Evolutionary conservation across 805 yeast species (phyloP).

Genomic region (Lachancea fermentati): DNA sequence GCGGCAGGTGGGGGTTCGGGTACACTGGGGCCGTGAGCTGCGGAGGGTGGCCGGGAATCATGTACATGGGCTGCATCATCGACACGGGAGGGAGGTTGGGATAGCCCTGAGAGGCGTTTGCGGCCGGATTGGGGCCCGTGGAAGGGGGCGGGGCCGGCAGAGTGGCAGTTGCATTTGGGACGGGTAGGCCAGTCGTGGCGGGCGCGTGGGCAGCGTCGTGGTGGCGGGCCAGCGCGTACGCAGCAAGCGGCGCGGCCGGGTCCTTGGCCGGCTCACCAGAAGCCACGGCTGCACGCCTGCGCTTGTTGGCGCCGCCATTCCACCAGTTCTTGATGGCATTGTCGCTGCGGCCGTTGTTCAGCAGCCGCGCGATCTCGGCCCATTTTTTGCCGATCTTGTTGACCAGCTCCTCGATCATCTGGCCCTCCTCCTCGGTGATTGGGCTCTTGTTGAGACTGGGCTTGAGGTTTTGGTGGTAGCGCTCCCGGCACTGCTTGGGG

Average conservation of each 20-base stretch:
- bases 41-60: background rate
- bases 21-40: background rate
- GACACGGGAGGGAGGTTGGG: background rate
- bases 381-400: constrained; percentile 78
- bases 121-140: background rate
- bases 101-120: constrained; percentile 9
- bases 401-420: constrained; percentile 72
- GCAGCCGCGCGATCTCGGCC: constrained; percentile 89
- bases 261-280: constrained; percentile 4
- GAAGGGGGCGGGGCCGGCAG: background rate
- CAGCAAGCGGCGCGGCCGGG: constrained; percentile 10
- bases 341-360: constrained; percentile 75
- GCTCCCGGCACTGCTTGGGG: constrained; percentile 87
- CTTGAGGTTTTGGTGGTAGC: constrained; percentile 87
- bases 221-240: too few relatives aligned
- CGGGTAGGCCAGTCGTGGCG: constrained; percentile 6
- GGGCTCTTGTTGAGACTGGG: constrained; percentile 79
- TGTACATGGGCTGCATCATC: background rate
- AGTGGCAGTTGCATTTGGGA: background rate
- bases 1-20: background rate
- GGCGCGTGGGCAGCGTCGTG: constrained; percentile 13
- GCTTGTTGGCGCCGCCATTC: constrained; percentile 88
- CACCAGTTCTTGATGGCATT: constrained; percentile 67
- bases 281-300: constrained; percentile 43
- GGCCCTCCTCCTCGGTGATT: constrained; percentile 79